These are phyloP conservation scores for Chlamydomonas schloesseri DNA, from an alignment of 139 green algal species.

Conservation along the genomic window DNA sequence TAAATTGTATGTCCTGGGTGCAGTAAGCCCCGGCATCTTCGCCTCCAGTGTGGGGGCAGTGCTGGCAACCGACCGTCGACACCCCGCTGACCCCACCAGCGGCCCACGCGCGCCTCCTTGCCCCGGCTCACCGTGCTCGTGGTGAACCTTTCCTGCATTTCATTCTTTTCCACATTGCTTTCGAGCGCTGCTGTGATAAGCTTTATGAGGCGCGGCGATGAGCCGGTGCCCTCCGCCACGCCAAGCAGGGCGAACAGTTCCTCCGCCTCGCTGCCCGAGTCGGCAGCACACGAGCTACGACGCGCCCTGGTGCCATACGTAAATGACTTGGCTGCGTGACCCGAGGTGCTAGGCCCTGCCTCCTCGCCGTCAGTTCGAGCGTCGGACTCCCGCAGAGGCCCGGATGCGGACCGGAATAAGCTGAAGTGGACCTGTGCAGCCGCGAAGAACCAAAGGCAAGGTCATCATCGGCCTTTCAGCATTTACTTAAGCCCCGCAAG, in stretches of 20 bases:
- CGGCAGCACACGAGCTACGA: neutral
- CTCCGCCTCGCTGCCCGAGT: constrained; percentile 1
- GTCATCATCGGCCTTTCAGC: no score
- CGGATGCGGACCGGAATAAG: constrained; percentile 3
- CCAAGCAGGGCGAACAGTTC: constrained; percentile 25
- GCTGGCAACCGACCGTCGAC: no score
- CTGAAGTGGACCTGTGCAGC: constrained; percentile 17
- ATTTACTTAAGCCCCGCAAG: neutral
- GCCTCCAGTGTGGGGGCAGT: no score
- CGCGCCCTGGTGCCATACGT: neutral
- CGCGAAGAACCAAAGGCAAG: neutral
- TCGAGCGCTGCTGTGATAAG: constrained; percentile 10
- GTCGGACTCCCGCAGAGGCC: neutral
- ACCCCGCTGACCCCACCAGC: neutral
- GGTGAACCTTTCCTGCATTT: constrained; percentile 27
- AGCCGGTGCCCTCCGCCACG: constrained; percentile 10
- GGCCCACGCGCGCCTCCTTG: no score
- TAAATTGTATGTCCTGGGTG: no score
- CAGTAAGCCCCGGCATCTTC: no score
- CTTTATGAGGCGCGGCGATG: constrained; percentile 22
- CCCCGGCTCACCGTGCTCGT: constrained; percentile 13
- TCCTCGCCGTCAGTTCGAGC: neutral
- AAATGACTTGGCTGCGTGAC: neutral
- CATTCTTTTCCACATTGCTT: constrained; percentile 34
- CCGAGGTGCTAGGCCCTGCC: neutral